phyloP scores from a whole-genome alignment of 2,329 filamentous ascomycete species.

The Sporothrix mexicana region DNA sequence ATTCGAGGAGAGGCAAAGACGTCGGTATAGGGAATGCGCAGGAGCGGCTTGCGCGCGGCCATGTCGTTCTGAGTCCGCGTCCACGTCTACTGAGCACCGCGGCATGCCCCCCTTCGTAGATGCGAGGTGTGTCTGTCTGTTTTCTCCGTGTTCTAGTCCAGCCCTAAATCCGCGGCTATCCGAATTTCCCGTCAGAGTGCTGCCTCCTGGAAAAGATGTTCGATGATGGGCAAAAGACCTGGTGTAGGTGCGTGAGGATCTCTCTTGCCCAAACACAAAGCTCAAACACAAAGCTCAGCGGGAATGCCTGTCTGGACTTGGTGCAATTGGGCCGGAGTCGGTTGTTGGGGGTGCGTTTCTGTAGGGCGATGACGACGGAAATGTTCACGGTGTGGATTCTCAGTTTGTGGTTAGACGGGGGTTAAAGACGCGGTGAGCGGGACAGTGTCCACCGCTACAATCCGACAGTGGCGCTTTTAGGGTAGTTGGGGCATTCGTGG shows the following conservation, averaged over 20 bases:
- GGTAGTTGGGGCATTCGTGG: background rate
- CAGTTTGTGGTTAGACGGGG: background rate
- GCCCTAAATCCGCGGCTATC: slow-evolving; percentile 1
- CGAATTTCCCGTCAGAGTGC: background rate
- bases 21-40: slow-evolving; percentile 90
- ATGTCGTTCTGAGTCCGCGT: slow-evolving; percentile 24
- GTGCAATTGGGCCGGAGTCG: slow-evolving; percentile 3
- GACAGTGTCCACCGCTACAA: background rate
- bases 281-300: no score
- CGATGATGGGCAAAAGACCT: no score
- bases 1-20: slow-evolving; percentile 77
- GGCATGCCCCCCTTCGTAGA: background rate
- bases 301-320: background rate
- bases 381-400: background rate
- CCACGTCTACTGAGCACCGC: background rate
- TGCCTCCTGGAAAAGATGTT: slow-evolving; percentile 1
- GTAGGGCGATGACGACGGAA: slow-evolving; percentile 10
- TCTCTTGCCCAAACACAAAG: no score
- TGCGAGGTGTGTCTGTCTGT: no score
- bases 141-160: no score
- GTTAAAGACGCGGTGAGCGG: slow-evolving; percentile 4
- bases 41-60: slow-evolving; percentile 70
- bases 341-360: slow-evolving; percentile 17
- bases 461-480: slow-evolving; percentile 12
- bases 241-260: background rate